These are phyloP conservation scores for Phytopythium sindhum DNA, from an alignment of 352 stramenopile species.

Conservation along the genomic window DNA sequence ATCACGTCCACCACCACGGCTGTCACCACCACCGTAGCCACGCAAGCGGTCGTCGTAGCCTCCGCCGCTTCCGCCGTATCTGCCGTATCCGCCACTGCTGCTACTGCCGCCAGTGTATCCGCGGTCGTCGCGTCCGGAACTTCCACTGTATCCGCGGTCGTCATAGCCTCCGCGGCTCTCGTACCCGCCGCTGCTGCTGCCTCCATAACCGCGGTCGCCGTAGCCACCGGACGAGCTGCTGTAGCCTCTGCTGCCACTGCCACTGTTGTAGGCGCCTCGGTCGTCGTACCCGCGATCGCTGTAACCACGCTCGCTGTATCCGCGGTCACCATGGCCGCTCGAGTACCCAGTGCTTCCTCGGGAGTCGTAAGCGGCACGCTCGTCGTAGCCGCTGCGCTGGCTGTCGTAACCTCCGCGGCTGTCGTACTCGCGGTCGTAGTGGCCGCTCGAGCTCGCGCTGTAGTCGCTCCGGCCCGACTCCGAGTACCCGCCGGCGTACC, in stretches of 20 bases:
- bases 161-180: constrained; percentile 18
- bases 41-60: background rate
- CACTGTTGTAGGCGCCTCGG: constrained; percentile 18
- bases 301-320: constrained; percentile 12
- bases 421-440: constrained; percentile 34
- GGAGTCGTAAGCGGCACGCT: constrained; percentile 21
- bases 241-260: constrained; percentile 13
- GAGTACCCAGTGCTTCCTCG: constrained; percentile 23
- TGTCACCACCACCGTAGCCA: constrained; percentile 2
- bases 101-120: constrained; percentile 13
- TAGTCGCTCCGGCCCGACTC: constrained; percentile 17
- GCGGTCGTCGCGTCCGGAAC: constrained; percentile 20
- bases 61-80: constrained; percentile 16
- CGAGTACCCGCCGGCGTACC: constrained; percentile 18
- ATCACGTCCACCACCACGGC: background rate
- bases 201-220: constrained; percentile 21
- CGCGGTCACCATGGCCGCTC: constrained; percentile 1
- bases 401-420: constrained; percentile 16
- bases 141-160: constrained; percentile 15
- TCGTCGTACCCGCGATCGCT: constrained; percentile 19
- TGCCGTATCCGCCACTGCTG: constrained; percentile 21
- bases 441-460: constrained; percentile 2
- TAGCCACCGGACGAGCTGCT: constrained; percentile 22
- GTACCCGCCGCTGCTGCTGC: constrained; percentile 14
- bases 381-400: constrained; percentile 14